phyloP scores from a whole-genome alignment of 1,284 basidiomycete species.

The Papiliotrema nemorosa region DNA sequence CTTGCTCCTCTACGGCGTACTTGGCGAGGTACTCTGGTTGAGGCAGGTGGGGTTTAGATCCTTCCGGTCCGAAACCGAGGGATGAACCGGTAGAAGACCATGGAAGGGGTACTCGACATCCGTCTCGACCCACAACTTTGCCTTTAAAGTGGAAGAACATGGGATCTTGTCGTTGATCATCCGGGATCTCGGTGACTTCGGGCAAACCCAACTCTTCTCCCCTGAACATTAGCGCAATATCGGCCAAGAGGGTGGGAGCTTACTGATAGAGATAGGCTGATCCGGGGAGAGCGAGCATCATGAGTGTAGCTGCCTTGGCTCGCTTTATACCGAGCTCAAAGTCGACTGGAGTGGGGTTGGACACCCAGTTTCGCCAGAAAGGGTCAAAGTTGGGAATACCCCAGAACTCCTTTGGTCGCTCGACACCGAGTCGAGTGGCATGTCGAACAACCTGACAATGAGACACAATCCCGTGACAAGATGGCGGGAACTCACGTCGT shows the following conservation, averaged over 20 bases:
- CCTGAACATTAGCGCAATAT: conserved; percentile 3
- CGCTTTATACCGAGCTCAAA: conserved; percentile 13
- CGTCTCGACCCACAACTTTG: conserved; percentile 37
- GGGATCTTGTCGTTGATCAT: conserved; percentile 36
- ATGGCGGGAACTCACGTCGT: conserved; percentile 9
- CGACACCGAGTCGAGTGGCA: conserved; percentile 8
- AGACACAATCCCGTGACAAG: background rate
- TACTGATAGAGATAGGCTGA: conserved; percentile 15
- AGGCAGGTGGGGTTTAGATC: conserved; percentile 12
- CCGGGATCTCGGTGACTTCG: conserved; percentile 34
- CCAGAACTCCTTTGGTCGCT: conserved; percentile 1
- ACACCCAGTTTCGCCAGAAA: background rate
- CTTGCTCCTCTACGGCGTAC: conserved; percentile 29
- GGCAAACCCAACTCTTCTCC: conserved; percentile 44
- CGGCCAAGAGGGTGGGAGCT: background rate
- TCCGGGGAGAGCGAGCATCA: conserved; percentile 14
- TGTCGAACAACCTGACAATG: conserved; percentile 8
- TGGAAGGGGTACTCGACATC: conserved; percentile 41
- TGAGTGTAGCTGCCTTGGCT: conserved; percentile 9
- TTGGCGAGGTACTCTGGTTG: conserved; percentile 23
- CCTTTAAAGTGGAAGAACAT: conserved; percentile 38
- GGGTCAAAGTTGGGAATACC: background rate
- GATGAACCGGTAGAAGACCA: conserved; percentile 18
- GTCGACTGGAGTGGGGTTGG: background rate
- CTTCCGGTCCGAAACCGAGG: conserved; percentile 27